Evolutionary conservation across 768 basidiomycete genomes (phyloP), one percentile per base, ranked within the genome.

Genomic region (Russula griseocarnosa): DNA sequence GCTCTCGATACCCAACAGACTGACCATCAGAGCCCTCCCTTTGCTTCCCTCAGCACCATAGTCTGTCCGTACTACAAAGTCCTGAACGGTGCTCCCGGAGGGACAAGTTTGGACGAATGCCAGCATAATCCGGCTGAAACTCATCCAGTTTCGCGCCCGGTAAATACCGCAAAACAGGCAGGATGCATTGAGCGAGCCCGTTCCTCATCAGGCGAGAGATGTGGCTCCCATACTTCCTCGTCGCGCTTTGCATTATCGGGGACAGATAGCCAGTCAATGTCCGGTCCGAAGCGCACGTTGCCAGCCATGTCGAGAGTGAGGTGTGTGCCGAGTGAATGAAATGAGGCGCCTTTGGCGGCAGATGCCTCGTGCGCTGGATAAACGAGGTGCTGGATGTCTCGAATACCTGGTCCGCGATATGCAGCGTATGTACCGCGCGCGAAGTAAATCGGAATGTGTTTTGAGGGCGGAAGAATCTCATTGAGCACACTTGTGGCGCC

Each of bases 321-420:
- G 76, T 98, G 97, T 13, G 94, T 95, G 3, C 97, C 96, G 8
- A 98, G 80, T 3, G 90, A 90, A 64, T 91, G 87, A 71, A 96
- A 90, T 8, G 84, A 66, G 56, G 63, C 54, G 28, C 60, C 81
- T 57, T 87, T 81, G 4, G 76, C 79, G 62, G 79, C 80, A 44
- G 78, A 83, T 11, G 80, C 82, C 58, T 84, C 80, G 5, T 96
- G 94, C 66, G 91, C 94, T 3, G 96, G 95, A 76, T 99, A 98
- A 70, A 99, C 85, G 63, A 99, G 83, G 67, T 86, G 87, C 4
- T 80, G 81, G 60, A 97, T 79, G 14, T 79, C 73, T 16, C 79
- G 75, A 47, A 88, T 79, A 0, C 93, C 94, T 0, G 86, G 86
- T 7, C 95, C 94, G 54, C 81, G 81, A 74, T 98, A 98, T 4